Percentiles rank a stretch among this genome's conserved stretches.
Conservation (phyloP, 495 filamentous ascomycete species). For the Haplographium delicatum region DNA sequence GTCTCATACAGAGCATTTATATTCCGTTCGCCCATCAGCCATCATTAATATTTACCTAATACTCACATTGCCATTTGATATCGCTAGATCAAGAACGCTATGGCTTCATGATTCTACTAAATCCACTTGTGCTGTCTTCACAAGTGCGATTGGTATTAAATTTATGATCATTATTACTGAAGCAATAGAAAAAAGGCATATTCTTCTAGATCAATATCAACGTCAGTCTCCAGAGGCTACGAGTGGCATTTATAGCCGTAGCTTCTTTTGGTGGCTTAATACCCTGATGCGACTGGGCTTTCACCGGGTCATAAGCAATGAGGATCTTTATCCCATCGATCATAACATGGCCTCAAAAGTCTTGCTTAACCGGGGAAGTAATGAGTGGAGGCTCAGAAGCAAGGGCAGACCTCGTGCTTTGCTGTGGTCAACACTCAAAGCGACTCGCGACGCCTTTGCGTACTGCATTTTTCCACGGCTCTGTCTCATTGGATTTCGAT, state of each 20-base stretch:
- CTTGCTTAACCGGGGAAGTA: conserved; percentile 19
- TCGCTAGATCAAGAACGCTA: conserved; percentile 34
- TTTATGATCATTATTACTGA: conserved; percentile 45
- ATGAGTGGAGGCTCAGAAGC: conserved; percentile 27
- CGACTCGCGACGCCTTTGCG: conserved; percentile 27
- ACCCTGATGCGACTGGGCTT: conserved; percentile 40
- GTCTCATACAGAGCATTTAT: conserved; percentile 30
- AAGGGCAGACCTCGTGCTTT: conserved; percentile 34
- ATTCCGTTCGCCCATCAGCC: conserved; percentile 34
- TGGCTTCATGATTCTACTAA: conserved; percentile 27
- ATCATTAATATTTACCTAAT: conserved; percentile 37
- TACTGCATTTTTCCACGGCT: conserved; percentile 47
- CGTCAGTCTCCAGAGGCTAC: conserved; percentile 50
- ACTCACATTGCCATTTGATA: conserved; percentile 37
- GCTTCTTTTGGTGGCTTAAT: conserved; percentile 59
- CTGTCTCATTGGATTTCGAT: conserved; percentile 52
- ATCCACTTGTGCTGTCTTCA: conserved; percentile 35
- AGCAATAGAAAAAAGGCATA: conserved; percentile 44
- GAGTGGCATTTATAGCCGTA: conserved; percentile 49
- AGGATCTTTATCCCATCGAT: conserved; percentile 18
- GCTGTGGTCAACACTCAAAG: conserved; percentile 45
- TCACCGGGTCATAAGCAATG: conserved; percentile 20
- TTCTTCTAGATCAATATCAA: conserved; percentile 38
- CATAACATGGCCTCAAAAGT: conserved; percentile 14
- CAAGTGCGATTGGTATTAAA: conserved; percentile 41